phyloP scores from a whole-genome alignment of 2,329 filamentous ascomycete genomes.

The Clonostachys chloroleuca region DNA sequence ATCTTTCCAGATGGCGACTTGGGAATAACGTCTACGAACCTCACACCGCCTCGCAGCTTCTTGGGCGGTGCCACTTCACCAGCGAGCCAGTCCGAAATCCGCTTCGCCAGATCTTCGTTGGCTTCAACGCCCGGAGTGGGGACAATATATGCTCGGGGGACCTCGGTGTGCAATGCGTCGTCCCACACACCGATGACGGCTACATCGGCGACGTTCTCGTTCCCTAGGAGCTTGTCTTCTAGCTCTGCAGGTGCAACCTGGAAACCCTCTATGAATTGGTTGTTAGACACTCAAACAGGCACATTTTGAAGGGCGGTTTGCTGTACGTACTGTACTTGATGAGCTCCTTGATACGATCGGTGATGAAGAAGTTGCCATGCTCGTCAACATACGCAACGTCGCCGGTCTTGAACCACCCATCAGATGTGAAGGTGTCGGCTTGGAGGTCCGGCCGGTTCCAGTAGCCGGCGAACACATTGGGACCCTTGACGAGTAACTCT shows the following conservation, averaged over 20 bases:
- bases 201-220: slow-evolving; percentile 48
- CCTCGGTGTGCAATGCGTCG: slow-evolving; percentile 57
- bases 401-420: slow-evolving; percentile 88
- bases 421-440: slow-evolving; percentile 63
- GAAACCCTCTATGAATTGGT: slow-evolving; percentile 45
- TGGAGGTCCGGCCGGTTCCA: slow-evolving; percentile 70
- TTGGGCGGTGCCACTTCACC: slow-evolving; percentile 63
- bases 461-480: slow-evolving; percentile 78
- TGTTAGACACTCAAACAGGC: neutral
- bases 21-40: slow-evolving; percentile 63
- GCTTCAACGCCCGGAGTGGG: slow-evolving; percentile 25
- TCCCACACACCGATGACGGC: slow-evolving; percentile 61
- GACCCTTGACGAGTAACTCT: slow-evolving; percentile 75
- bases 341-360: slow-evolving; percentile 74
- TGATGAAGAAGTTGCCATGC: slow-evolving; percentile 82
- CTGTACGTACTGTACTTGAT: slow-evolving; percentile 42
- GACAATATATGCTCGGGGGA: slow-evolving; percentile 49
- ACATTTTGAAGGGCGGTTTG: slow-evolving; percentile 2
- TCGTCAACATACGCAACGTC: slow-evolving; percentile 78
- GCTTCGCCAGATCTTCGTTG: slow-evolving; percentile 21
- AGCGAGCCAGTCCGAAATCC: slow-evolving; percentile 33
- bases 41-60: slow-evolving; percentile 65
- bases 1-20: slow-evolving; percentile 60
- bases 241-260: slow-evolving; percentile 68
- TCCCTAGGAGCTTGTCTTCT: slow-evolving; percentile 40